These are phyloP conservation scores for Hymenoscyphus fraxineus DNA, from an alignment of 2,329 filamentous ascomycete species.

Conservation along the genomic window DNA sequence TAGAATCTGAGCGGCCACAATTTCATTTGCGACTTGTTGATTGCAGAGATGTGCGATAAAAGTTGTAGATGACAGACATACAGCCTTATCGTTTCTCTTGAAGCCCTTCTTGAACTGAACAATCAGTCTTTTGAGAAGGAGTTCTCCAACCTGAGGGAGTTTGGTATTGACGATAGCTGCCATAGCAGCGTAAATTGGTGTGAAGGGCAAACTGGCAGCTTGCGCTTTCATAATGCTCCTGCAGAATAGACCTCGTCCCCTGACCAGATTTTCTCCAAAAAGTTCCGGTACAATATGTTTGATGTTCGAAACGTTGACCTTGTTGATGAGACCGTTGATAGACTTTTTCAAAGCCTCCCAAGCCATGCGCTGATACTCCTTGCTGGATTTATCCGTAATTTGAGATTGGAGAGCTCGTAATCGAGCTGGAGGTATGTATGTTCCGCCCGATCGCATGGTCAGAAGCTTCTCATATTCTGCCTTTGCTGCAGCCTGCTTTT, in stretches of 20 bases:
- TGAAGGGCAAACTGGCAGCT: slow-evolving; percentile 91
- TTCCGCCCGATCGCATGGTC: slow-evolving; percentile 89
- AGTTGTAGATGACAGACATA: slow-evolving; percentile 87
- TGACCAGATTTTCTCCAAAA: slow-evolving; percentile 89
- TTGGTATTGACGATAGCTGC: slow-evolving; percentile 97
- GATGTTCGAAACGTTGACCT: slow-evolving; percentile 97
- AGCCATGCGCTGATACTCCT: slow-evolving; percentile 98
- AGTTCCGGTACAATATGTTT: slow-evolving; percentile 95
- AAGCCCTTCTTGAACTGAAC: slow-evolving; percentile 95
- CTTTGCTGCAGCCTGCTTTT: slow-evolving; percentile 84
- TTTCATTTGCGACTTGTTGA: slow-evolving; percentile 92
- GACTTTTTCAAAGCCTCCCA: slow-evolving; percentile 99
- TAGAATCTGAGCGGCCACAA: slow-evolving; percentile 87
- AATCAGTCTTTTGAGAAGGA: slow-evolving; percentile 79
- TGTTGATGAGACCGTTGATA: slow-evolving; percentile 98
- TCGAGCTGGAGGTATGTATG: slow-evolving; percentile 90
- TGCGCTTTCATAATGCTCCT: slow-evolving; percentile 98
- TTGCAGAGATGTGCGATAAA: slow-evolving; percentile 96
- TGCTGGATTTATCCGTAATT: slow-evolving; percentile 92
- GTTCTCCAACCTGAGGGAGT: slow-evolving; percentile 87
- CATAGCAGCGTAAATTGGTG: slow-evolving; percentile 93
- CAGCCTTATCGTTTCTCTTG: slow-evolving; percentile 93
- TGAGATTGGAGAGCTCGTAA: slow-evolving; percentile 90
- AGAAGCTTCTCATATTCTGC: slow-evolving; percentile 91
- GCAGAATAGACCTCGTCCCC: slow-evolving; percentile 89